Conservation (phyloP, 768 basidiomycete species). For the Ramaria sp. region DNA sequence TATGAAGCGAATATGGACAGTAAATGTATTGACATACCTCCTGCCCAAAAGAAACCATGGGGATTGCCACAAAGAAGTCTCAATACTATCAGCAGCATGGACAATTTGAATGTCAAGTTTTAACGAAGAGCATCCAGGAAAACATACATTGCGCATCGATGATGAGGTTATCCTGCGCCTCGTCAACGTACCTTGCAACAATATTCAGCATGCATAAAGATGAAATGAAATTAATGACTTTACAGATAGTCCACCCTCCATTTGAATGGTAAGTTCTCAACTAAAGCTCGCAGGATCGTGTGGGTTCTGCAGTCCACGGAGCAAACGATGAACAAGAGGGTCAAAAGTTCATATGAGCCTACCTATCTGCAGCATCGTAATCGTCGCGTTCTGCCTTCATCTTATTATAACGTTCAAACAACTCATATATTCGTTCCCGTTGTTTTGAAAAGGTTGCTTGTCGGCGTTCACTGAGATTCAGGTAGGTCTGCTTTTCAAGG, state of each 20-base stretch:
- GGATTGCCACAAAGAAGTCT: conserved; percentile 51
- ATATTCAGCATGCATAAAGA: not conserved
- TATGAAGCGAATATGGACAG: not conserved
- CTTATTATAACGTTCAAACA: conserved; percentile 43
- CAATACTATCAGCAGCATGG: conserved; percentile 33
- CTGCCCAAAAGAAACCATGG: conserved; percentile 66
- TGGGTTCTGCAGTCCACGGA: conserved; percentile 32
- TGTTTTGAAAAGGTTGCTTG: conserved; percentile 44
- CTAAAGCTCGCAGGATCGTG: conserved; percentile 29
- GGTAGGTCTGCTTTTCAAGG: conserved; percentile 36
- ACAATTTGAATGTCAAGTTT: not conserved
- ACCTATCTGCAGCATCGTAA: conserved; percentile 54
- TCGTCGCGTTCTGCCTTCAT: conserved; percentile 32
- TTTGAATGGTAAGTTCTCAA: conserved; percentile 23
- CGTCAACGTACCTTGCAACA: conserved; percentile 53
- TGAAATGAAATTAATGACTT: conserved; percentile 11
- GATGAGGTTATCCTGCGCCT: conserved; percentile 62
- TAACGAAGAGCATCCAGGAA: not conserved
- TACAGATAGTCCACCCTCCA: conserved; percentile 46
- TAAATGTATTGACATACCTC: conserved; percentile 16
- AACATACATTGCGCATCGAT: conserved; percentile 48
- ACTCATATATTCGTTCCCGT: conserved; percentile 35
- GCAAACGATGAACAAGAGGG: not conserved
- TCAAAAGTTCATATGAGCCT: not conserved
- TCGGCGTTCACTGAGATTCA: conserved; percentile 35